These are phyloP conservation scores for Myrica gale DNA, from an alignment of 306 rosid species.

Conservation along the genomic window DNA sequence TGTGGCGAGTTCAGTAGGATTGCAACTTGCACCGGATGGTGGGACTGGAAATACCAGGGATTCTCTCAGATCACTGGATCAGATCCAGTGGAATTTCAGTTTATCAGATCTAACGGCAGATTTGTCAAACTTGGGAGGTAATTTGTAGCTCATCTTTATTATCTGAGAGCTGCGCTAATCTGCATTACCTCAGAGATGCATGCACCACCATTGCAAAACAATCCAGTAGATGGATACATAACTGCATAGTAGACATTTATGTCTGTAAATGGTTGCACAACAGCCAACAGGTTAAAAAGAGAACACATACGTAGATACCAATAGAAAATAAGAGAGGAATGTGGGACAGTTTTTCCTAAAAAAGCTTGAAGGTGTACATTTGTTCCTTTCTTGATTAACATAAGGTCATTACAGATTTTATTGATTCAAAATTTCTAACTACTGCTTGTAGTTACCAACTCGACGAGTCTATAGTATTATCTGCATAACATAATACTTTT, in stretches of 20 bases:
- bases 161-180: neutral
- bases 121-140: slow-evolving; percentile 91
- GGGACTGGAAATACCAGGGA: slow-evolving; percentile 71
- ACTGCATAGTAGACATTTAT: neutral
- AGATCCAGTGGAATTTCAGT: slow-evolving; percentile 91
- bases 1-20: slow-evolving; percentile 72
- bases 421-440: neutral
- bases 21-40: slow-evolving; percentile 86
- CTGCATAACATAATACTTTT: neutral
- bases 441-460: neutral
- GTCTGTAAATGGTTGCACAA: neutral
- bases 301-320: neutral
- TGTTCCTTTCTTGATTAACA: neutral
- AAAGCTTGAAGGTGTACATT: slow-evolving; percentile 11
- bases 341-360: neutral
- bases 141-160: slow-evolving; percentile 25
- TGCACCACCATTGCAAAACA: neutral
- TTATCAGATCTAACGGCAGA: slow-evolving; percentile 88
- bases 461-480: neutral
- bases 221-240: neutral
- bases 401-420: neutral
- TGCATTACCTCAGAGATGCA: no score
- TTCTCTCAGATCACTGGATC: slow-evolving; percentile 69
- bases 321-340: neutral
- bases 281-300: neutral